Evolutionary conservation across 352 stramenopile species (phyloP), one percentile per base, ranked within the genome.

Genomic region (Phytophthora lateralis): DNA sequence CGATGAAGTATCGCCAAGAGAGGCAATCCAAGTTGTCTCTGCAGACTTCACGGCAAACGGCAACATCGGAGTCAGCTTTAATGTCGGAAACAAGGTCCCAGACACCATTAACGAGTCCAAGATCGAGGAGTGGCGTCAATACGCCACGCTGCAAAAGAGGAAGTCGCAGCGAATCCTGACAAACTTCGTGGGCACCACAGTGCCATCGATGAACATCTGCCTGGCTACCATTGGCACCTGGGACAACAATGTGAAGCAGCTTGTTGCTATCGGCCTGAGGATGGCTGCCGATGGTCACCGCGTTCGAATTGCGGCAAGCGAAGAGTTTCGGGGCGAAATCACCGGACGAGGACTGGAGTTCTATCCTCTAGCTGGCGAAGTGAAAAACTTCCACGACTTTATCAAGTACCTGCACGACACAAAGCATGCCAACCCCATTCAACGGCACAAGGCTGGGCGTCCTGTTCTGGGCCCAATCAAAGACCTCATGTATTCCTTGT

Each of bases 231-330:
- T 71, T 10, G 84, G 84, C 0, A 75, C 70, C 0, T 83, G 77
- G 63, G 67, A 80, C 10, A 79, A 88, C 35, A 80, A 76, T 32
- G 67, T 92, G 3, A 71, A 87, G 39, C 73, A 84, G 24, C 75
- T 82, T 56, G 67, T 88, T 15, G 73, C 69, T 2, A 73, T 97
- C 11, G 86, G 82, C n/a, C 42, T 82, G 20, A 55, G 75, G 30
- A 64, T 97, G 27, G 61, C 76, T 48, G 52, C 55, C 1, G 55
- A 90, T 47, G 90, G 90, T 0, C 91, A 97, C 66, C 75, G 79
- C 4, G 90, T 97, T 12, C 80, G 91, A 3, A 78, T 97, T 42
- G 88, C 88, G 5, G 85, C 82, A 0, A 85, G 92, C 61, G 70
- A 80, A 45, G 66, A 79, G 9, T 89, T 91, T 65, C 66, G 88